Percentiles rank a stretch among this genome's conserved stretches.
Conservation (phyloP, 2,329 filamentous ascomycete genomes). For the Basipetospora chlamydospora region DNA sequence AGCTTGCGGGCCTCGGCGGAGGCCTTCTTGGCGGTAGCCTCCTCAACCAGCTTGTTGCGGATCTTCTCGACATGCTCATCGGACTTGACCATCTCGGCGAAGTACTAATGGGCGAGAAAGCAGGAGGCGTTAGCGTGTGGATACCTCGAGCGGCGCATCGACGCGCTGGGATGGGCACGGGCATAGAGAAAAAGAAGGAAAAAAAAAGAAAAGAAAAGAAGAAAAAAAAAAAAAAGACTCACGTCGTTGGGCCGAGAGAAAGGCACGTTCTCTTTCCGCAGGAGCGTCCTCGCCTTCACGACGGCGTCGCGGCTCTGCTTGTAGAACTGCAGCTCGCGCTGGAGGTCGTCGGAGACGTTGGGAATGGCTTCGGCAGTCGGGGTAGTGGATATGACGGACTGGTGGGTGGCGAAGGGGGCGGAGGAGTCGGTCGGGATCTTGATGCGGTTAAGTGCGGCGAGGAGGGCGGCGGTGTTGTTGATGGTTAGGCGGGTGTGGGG, state of each 20-base stretch:
- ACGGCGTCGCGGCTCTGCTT: constrained; percentile 74
- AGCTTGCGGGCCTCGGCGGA: constrained; percentile 80
- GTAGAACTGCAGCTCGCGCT: constrained; percentile 87
- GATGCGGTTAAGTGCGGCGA: constrained; percentile 66
- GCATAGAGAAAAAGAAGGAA: no score
- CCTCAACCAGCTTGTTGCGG: constrained; percentile 82
- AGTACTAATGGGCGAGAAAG: no score
- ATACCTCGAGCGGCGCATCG: no score
- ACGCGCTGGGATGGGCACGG: not conserved
- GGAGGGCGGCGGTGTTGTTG: constrained; percentile 86
- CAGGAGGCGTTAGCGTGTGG: no score
- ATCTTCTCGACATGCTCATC: constrained; percentile 98
- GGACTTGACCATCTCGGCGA: constrained; percentile 97
- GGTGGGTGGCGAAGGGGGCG: constrained; percentile 71
- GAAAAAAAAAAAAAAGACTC: constrained; percentile 1
- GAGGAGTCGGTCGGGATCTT: constrained; percentile 49
- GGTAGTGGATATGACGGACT: constrained; percentile 54
- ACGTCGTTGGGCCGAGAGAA: constrained; percentile 75
- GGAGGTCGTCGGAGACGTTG: constrained; percentile 82
- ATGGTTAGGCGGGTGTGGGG: constrained; percentile 89
- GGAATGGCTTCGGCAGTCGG: constrained; percentile 53
- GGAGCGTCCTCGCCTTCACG: constrained; percentile 52
- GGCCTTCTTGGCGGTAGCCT: constrained; percentile 84
- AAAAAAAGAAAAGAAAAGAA: no score
- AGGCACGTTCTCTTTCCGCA: constrained; percentile 69